Evolutionary conservation across 768 basidiomycete genomes (phyloP).

Genomic region (Serendipita vermifera): DNA sequence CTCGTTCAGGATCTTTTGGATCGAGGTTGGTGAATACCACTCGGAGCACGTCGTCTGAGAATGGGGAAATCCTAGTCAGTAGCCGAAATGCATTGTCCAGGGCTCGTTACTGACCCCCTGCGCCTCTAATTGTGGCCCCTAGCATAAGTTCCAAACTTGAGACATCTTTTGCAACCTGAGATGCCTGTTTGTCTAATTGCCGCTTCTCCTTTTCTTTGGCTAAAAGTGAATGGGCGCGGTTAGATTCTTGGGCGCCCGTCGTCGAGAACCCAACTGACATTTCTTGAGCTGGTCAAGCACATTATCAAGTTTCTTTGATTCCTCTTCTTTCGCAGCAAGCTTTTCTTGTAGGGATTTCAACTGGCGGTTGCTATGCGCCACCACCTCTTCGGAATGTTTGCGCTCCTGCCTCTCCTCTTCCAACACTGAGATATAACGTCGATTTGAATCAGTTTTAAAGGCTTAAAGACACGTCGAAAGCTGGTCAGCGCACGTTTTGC

Average conservation of each 20-base stretch:
- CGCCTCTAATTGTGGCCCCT: background rate
- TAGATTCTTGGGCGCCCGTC: background rate
- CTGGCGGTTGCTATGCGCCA: constrained; percentile 3
- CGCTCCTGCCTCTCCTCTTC: background rate
- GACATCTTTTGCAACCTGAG: background rate
- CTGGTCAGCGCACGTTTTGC: background rate
- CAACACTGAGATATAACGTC: background rate
- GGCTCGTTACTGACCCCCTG: background rate
- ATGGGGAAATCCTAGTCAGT: background rate
- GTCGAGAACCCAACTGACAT: background rate
- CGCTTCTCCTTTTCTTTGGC: constrained; percentile 6
- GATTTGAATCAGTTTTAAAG: background rate
- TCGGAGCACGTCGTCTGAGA: constrained; percentile 45
- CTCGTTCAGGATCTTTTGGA: constrained; percentile 39
- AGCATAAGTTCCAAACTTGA: background rate
- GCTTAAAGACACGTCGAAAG: background rate
- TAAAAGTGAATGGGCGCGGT: background rate
- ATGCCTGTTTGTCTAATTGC: constrained; percentile 6
- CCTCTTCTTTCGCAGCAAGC: background rate
- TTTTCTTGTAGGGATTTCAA: background rate
- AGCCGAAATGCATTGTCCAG: background rate
- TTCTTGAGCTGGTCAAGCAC: background rate
- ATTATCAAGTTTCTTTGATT: background rate
- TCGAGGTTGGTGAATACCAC: constrained; percentile 61
- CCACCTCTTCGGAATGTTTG: background rate